Evolutionary conservation across 2,329 filamentous ascomycete genomes (phyloP), one percentile per base, ranked within the genome.

Genomic region (Cordyceps cateniannulata): DNA sequence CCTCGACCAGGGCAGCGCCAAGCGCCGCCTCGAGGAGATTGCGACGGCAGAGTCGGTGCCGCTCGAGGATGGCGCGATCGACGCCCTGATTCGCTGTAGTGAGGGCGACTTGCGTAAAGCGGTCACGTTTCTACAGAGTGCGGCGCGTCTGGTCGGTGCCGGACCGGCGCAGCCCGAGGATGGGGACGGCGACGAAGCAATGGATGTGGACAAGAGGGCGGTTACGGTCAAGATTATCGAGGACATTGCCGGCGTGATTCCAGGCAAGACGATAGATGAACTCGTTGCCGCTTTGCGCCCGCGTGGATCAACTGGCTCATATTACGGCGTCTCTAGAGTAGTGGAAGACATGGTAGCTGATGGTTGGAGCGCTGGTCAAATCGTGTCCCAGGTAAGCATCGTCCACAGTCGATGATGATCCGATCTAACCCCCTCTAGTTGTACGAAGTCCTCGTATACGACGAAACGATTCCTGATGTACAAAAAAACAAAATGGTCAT

Each of bases 61-160:
- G 45, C 75, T 97, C 35, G 91, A 91, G 63, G 81, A 87, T 10
- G 93, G 91, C 0, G 93, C 91, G 0, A 78, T 95, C 20, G 90
- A 96, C 66, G 87, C 90, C 35, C 77, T 99, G 62, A 91, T 99
- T 65, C 83, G 84, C 64, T 96, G 91, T 66, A 91, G 90, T 60
- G 95, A 99, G 69, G 95, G 96, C 45, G 96, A 99, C 80, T 74
- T 99, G 75, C 82, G 96, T 73, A 96, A 96, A 72, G 93, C 95
- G 1, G 98, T 99, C 68, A 99, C 95, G 0, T 98, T 91, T 69
- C 72, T 99, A 70, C 95, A 99, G 76, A 96, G 91, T 71, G 93
- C 93, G n/a, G 93, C 93, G 25, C 81, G 92, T 63, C 76, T 99
- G 47, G 91, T 96, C 1, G 91, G 92, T 1, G 88, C 89, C 18